A percentile compares a stretch with the other conserved stretches of the same genome.
Conservation (phyloP, 495 filamentous ascomycete genomes). For the Penicillium coprophilum region DNA sequence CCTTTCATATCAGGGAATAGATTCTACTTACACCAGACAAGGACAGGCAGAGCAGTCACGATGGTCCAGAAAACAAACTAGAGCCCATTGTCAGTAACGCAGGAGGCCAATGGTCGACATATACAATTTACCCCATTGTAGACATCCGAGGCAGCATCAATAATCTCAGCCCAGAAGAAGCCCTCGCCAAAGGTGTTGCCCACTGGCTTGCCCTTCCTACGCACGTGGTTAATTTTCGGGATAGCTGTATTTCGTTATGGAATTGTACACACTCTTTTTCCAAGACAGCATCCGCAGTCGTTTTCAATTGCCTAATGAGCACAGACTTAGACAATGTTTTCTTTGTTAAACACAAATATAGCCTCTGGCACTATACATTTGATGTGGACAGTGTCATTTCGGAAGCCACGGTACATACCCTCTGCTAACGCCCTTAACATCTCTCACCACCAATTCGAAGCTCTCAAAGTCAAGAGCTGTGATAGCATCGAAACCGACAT, state of each 20-base stretch:
- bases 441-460: conserved; percentile 85
- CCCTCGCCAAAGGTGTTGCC: conserved; percentile 66
- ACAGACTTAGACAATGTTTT: conserved; percentile 48
- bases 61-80: conserved; percentile 97
- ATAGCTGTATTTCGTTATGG: conserved; percentile 15
- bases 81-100: conserved; percentile 24
- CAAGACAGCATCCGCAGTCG: conserved; percentile 69
- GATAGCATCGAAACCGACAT: conserved; percentile 95
- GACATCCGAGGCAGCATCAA: conserved; percentile 83
- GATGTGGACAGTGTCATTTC: conserved; percentile 59
- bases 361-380: conserved; percentile 52
- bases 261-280: conserved; percentile 78
- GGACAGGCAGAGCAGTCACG: conserved; percentile 80
- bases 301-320: conserved; percentile 55
- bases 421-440: conserved; percentile 89
- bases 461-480: conserved; percentile 92
- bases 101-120: not conserved
- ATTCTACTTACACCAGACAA: conserved; percentile 85
- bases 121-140: conserved; percentile 76
- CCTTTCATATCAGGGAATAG: not conserved
- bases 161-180: conserved; percentile 70
- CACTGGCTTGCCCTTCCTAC: conserved; percentile 74
- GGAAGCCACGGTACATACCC: conserved; percentile 99
- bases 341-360: conserved; percentile 30
- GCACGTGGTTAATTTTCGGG: conserved; percentile 38